Evolutionary conservation across 2,329 filamentous ascomycete species (phyloP).

Genomic region (Trichoderma sp.): DNA sequence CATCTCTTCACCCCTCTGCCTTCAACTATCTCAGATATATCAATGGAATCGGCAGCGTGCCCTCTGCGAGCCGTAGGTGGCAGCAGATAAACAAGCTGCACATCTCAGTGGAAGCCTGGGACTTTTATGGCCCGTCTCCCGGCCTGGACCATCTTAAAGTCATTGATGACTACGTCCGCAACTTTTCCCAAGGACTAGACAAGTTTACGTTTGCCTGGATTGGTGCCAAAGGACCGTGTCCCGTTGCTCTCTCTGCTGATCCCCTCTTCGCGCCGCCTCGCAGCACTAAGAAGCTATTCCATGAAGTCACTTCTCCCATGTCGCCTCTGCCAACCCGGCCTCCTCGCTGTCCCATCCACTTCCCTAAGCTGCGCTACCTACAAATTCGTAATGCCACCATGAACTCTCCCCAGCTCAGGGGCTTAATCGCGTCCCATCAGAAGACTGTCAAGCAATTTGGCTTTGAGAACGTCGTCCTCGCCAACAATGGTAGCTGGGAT

Average conservation of each 20-base stretch:
- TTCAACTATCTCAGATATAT: constrained; percentile 75
- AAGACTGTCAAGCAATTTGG: constrained; percentile 72
- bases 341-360: constrained; percentile 56
- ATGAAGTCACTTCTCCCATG: constrained; percentile 64
- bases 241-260: constrained; percentile 67
- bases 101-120: constrained; percentile 70
- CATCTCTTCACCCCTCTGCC: constrained; percentile 70
- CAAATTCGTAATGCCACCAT: constrained; percentile 70
- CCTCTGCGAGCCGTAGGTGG: constrained; percentile 72
- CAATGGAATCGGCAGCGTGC: constrained; percentile 71
- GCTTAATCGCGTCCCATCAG: constrained; percentile 66
- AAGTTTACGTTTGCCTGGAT: constrained; percentile 77
- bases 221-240: constrained; percentile 71
- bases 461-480: constrained; percentile 72
- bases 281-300: constrained; percentile 57
- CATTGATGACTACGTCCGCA: constrained; percentile 75
- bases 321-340: constrained; percentile 57
- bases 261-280: constrained; percentile 62
- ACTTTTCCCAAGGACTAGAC: constrained; percentile 64
- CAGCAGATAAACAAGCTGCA: constrained; percentile 71
- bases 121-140: constrained; percentile 57
- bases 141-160: constrained; percentile 72
- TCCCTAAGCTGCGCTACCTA: constrained; percentile 66
- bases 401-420: constrained; percentile 67
- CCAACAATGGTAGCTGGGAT: constrained; percentile 71